Evolutionary conservation across 495 filamentous ascomycete genomes (phyloP).

Genomic region (Aspergillus olivimuriae): DNA sequence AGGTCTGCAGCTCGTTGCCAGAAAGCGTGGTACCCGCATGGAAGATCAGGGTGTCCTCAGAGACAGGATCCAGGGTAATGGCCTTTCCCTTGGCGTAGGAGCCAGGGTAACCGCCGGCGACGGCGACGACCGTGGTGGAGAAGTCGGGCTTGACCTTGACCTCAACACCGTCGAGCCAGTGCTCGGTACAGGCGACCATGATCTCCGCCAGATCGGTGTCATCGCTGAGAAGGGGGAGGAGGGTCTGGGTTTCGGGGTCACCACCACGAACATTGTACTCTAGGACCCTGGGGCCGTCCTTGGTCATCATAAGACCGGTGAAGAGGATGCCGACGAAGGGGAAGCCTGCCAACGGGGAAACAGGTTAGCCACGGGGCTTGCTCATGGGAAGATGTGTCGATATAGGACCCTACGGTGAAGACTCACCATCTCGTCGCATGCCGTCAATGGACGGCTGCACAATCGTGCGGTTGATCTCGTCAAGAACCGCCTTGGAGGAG

Average conservation of each 20-base stretch:
- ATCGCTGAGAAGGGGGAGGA: constrained; percentile 70
- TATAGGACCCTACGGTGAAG: too few relatives aligned
- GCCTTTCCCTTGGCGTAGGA: constrained; percentile 74
- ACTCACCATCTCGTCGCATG: constrained; percentile 67
- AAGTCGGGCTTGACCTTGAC: constrained; percentile 62
- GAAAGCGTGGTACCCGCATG: constrained; percentile 81
- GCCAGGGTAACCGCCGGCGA: constrained; percentile 92
- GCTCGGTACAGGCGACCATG: constrained; percentile 77
- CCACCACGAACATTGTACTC: constrained; percentile 98
- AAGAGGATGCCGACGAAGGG: constrained; percentile 86
- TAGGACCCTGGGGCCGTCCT: constrained; percentile 75
- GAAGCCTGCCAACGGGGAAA: constrained; percentile 30
- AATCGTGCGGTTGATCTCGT: constrained; percentile 72
- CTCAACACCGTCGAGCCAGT: constrained; percentile 62
- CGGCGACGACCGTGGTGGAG: constrained; percentile 87
- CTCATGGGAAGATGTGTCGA: too few relatives aligned
- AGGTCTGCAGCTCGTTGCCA: constrained; percentile 56
- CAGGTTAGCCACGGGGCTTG: too few relatives aligned
- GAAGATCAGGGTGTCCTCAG: constrained; percentile 65
- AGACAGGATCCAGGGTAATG: constrained; percentile 53
- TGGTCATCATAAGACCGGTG: constrained; percentile 94
- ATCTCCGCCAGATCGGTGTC: constrained; percentile 87
- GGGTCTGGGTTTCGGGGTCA: constrained; percentile 92
- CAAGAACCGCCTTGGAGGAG: constrained; percentile 65
- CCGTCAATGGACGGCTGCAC: constrained; percentile 86